A percentile compares a stretch with the other conserved stretches of the same genome.
Conservation (phyloP, 192 early-diverging fungal species). For the Backusella psychrophila region DNA sequence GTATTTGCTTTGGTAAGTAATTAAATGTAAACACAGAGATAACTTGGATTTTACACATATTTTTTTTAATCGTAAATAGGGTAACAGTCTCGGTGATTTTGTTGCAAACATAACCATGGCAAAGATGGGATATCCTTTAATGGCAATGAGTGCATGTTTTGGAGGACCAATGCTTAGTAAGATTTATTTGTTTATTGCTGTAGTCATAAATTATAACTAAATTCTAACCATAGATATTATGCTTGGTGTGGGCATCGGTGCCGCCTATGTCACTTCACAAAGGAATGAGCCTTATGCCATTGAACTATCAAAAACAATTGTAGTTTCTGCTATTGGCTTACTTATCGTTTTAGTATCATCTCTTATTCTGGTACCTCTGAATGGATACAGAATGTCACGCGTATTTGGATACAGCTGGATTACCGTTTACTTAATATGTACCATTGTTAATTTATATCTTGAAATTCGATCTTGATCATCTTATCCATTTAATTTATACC, state of each 20-base stretch:
- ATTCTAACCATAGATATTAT: conserved; percentile 58
- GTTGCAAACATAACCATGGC: conserved; percentile 93
- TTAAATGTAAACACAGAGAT: not conserved
- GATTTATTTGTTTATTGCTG: not conserved
- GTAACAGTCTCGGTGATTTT: conserved; percentile 85
- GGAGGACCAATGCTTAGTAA: conserved; percentile 89
- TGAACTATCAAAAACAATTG: conserved; percentile 60
- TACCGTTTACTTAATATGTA: conserved; percentile 57
- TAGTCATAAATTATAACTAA: not conserved
- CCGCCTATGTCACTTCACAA: conserved; percentile 53
- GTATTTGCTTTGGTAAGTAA: conserved; percentile 80
- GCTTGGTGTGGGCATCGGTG: conserved; percentile 82
- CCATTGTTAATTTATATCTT: conserved; percentile 57
- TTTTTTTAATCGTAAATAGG: conserved; percentile 33
- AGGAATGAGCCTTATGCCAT: conserved; percentile 52
- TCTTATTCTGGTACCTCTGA: conserved; percentile 59
- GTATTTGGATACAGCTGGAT: conserved; percentile 58
- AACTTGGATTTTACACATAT: conserved; percentile 16
- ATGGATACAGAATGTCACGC: conserved; percentile 61
- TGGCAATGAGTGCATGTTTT: conserved; percentile 95
- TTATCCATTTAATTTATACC: not conserved
- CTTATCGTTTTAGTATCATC: conserved; percentile 58
- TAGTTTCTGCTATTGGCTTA: conserved; percentile 67
- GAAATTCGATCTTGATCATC: conserved; percentile 33
- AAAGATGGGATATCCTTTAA: conserved; percentile 85